Evolutionary conservation across 148 eudicot species (phyloP).

Genomic region (Fagopyrum tataricum): DNA sequence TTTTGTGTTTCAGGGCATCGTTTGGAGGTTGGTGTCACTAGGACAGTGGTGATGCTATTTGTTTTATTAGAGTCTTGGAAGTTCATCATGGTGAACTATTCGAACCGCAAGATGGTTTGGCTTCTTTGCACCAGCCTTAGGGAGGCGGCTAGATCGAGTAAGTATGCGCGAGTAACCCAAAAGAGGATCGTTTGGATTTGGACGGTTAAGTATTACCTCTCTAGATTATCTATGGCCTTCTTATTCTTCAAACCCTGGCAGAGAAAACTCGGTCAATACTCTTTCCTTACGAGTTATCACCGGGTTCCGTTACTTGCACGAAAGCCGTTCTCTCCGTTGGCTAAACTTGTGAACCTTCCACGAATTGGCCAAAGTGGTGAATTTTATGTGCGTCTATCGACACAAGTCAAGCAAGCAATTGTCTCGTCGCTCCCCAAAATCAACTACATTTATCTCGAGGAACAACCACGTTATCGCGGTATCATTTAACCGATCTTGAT

Average conservation of each 20-base stretch:
- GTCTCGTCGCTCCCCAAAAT: not conserved
- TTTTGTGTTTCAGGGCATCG: not conserved
- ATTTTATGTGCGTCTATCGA: not conserved
- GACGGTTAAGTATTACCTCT: not conserved
- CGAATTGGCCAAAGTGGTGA: not conserved
- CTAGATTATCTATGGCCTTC: not conserved
- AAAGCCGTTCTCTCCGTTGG: not conserved
- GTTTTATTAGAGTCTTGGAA: not conserved
- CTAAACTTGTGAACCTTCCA: not conserved
- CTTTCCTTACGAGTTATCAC: not conserved
- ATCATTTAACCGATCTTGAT: not conserved
- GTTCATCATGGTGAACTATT: not conserved
- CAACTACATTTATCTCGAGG: not conserved
- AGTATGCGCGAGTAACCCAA: not conserved
- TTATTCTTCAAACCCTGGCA: not conserved
- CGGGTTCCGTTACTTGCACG: not conserved
- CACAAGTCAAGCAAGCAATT: constrained; percentile 9
- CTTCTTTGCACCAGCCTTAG: not conserved
- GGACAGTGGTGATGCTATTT: not conserved
- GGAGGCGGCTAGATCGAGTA: not conserved
- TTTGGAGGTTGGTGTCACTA: not conserved
- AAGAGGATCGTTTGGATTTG: not conserved
- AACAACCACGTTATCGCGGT: not conserved
- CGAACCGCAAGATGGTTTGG: not conserved
- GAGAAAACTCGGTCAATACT: constrained; percentile 1